Percentiles rank a stretch among this genome's conserved stretches.
phyloP scores from a whole-genome alignment of 495 filamentous ascomycete species.

The Podospora pseudopauciseta region DNA sequence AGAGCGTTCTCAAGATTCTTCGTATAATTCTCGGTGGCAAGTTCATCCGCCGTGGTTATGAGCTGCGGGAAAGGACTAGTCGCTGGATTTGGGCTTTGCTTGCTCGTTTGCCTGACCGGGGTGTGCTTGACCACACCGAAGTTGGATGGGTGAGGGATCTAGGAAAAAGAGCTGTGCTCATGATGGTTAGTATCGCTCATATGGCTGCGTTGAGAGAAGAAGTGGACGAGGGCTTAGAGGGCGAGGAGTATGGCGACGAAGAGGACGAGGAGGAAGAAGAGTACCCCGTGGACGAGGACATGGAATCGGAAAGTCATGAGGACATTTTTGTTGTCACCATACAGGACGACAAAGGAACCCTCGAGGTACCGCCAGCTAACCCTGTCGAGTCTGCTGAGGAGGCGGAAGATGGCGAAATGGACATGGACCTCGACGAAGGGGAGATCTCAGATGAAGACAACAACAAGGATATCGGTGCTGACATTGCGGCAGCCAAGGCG shows the following conservation, averaged over 20 bases:
- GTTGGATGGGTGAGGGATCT: conserved; percentile 57
- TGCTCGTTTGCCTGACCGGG: conserved; percentile 53
- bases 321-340: conserved; percentile 17
- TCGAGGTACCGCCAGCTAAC: background rate
- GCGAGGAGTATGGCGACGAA: conserved; percentile 18
- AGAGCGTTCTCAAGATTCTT: conserved; percentile 55
- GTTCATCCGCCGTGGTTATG: conserved; percentile 44
- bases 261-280: conserved; percentile 34
- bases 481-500: conserved; percentile 58
- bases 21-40: conserved; percentile 42
- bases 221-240: conserved; percentile 30
- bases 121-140: conserved; percentile 55
- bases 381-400: conserved; percentile 20
- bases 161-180: conserved; percentile 54
- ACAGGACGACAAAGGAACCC: background rate
- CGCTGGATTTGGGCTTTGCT: conserved; percentile 63
- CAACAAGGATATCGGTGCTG: conserved; percentile 33
- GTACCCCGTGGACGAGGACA: conserved; percentile 18
- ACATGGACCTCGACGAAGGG: conserved; percentile 46
- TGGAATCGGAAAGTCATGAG: conserved; percentile 22
- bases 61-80: conserved; percentile 48
- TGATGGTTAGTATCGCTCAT: conserved; percentile 51
- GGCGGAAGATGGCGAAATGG: conserved; percentile 37
- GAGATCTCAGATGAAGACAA: conserved; percentile 38
- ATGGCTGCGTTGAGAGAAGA: conserved; percentile 40